Conservation (phyloP, 768 basidiomycete species). For the Russula lepida region DNA sequence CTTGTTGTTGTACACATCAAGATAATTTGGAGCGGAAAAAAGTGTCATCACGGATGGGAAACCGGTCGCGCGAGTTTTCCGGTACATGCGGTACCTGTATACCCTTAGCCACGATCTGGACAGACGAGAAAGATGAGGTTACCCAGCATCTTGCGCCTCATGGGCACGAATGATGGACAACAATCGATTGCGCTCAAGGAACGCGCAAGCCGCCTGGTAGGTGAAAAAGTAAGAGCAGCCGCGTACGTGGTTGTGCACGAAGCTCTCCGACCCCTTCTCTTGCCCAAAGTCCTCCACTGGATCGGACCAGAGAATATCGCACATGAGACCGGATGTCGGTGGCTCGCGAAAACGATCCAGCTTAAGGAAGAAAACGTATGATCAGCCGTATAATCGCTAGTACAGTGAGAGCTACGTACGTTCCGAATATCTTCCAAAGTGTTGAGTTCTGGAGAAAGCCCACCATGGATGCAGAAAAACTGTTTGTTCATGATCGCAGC, state of each 20-base stretch:
- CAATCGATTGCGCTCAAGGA: slow-evolving; percentile 94
- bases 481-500: slow-evolving; percentile 99
- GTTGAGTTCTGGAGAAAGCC: slow-evolving; percentile 88
- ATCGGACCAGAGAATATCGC: slow-evolving; percentile 97
- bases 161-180: slow-evolving; percentile 96
- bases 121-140: not conserved
- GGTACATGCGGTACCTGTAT: slow-evolving; percentile 90
- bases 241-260: slow-evolving; percentile 92
- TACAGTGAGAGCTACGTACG: slow-evolving; percentile 37
- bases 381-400: not conserved
- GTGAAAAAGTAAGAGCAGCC: slow-evolving; percentile 96
- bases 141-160: slow-evolving; percentile 99
- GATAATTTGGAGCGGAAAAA: slow-evolving; percentile 96
- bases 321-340: slow-evolving; percentile 95
- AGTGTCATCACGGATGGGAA: slow-evolving; percentile 99
- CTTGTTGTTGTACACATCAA: slow-evolving; percentile 99
- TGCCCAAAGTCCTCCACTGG: slow-evolving; percentile 96
- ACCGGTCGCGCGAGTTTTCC: slow-evolving; percentile 95
- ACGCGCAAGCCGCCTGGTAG: slow-evolving; percentile 94
- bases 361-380: slow-evolving; percentile 32
- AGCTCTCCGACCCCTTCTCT: slow-evolving; percentile 85
- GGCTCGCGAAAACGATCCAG: slow-evolving; percentile 98
- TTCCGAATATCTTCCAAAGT: slow-evolving; percentile 90
- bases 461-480: slow-evolving; percentile 97
- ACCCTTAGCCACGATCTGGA: not conserved